Evolutionary conservation across 2,329 filamentous ascomycete genomes (phyloP), one percentile per base, ranked within the genome.

Genomic region (Amylocarpus encephaloides): DNA sequence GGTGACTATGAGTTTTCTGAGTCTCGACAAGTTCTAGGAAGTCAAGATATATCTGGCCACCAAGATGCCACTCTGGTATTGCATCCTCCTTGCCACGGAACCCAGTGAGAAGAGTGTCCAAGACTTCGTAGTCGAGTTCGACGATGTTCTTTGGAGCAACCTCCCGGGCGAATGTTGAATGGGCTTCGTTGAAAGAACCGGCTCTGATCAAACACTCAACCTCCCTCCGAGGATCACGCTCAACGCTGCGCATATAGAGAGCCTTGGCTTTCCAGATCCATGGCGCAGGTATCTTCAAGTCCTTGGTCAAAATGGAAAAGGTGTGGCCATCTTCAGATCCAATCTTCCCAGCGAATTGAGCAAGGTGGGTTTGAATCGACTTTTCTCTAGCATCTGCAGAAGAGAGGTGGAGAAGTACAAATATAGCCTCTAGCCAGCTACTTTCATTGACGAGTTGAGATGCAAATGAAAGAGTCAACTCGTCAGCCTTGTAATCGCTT

Each of bases 251-350:
- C 69, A 89, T 90, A 67, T 86, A 85, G 12, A 92, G 75, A 11
- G 91, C 91, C 64, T 91, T 88, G 15, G 93, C 88, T 52, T 88
- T 81, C 82, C 88, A 95, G 45, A 97, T 76, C 90, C 92, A 95
- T 3, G 77, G 68, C 1, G 76, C 69, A 0, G 92, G 89, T 38
- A 97, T 79, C 55, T 80, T 78, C 47, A 91, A 79, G 30, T 79
- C 80, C 40, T 77, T 71, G 0, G 78, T 78, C 18, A 93, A 72
- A 12, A 77, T 75, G 10, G 69, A 71, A 67, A 83, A 88, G 47
- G 69, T 75, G 13, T 70, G 64, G 54, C 77, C 75, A 7, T 75
- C 72, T 44, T 83, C 76, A 2, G 76, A 71, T 6, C 83, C 78
- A 46, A 94, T 81, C 15, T 76, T 71, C 26, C 76, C 76, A 2